phyloP scores from a whole-genome alignment of 805 yeast genomes.

The Nakazawaea populi region DNA sequence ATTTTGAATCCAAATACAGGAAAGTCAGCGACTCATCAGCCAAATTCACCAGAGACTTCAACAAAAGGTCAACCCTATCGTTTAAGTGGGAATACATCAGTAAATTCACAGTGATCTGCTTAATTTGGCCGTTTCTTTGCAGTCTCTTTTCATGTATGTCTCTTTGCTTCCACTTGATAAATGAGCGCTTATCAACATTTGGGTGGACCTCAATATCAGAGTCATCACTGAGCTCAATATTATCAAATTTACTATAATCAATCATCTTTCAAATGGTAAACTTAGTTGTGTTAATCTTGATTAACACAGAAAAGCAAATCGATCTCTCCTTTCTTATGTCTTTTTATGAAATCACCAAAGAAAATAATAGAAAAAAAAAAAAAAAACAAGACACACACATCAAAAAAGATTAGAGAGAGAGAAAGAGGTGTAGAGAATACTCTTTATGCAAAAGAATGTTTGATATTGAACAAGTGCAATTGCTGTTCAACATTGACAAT shows the following conservation, averaged over 20 bases:
- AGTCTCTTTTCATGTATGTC: slow-evolving; percentile 92
- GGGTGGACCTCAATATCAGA: slow-evolving; percentile 98
- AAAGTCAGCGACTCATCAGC: neutral
- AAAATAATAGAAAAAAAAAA: neutral
- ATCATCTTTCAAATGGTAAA: slow-evolving; percentile 25
- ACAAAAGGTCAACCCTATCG: slow-evolving; percentile 61
- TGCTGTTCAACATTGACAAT: slow-evolving; percentile 10
- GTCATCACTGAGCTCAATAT: slow-evolving; percentile 91
- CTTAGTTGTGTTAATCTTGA: no score
- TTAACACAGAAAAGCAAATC: neutral
- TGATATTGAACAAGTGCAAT: slow-evolving; percentile 9
- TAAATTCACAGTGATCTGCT: slow-evolving; percentile 66
- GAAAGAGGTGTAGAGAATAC: neutral
- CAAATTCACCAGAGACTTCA: slow-evolving; percentile 18
- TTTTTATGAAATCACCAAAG: neutral
- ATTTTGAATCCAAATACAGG: slow-evolving; percentile 38
- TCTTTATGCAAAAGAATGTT: neutral
- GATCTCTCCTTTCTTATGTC: neutral
- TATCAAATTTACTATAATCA: slow-evolving; percentile 98
- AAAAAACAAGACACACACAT: neutral
- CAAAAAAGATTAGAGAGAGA: neutral
- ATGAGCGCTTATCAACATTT: slow-evolving; percentile 90
- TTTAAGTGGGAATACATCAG: slow-evolving; percentile 78
- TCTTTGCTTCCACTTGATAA: slow-evolving; percentile 94
- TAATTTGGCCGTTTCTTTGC: slow-evolving; percentile 73